Conservation (phyloP, 257 asterid species). For the Vinca minor region DNA sequence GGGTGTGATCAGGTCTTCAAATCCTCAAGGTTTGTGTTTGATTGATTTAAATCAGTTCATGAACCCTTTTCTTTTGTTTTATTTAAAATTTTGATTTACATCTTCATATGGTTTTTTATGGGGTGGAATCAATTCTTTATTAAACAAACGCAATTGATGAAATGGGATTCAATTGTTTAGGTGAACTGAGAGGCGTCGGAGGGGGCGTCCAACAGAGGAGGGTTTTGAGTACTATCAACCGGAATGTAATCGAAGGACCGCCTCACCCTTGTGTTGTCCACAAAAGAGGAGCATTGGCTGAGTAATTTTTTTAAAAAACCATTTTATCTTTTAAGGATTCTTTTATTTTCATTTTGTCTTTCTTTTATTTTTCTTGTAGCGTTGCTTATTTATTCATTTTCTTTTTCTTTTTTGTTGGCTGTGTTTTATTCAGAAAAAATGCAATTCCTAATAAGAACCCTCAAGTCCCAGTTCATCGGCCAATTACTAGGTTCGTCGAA, state of each 20-base stretch:
- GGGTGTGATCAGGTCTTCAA: slow-evolving; percentile 46
- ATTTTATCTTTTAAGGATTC: not conserved
- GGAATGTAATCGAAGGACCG: slow-evolving; percentile 50
- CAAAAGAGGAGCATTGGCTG: slow-evolving; percentile 50
- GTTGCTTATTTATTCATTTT: too few species aligned
- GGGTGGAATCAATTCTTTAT: slow-evolving; percentile 8
- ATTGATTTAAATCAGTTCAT: not conserved
- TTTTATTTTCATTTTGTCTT: not conserved
- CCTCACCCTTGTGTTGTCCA: slow-evolving; percentile 49
- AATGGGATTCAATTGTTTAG: slow-evolving; percentile 20
- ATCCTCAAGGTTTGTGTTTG: slow-evolving; percentile 36
- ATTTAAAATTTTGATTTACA: too few species aligned
- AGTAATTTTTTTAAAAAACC: slow-evolving; percentile 35
- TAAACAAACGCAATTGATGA: slow-evolving; percentile 1
- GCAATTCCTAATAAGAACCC: slow-evolving; percentile 31
- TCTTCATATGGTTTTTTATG: too few species aligned
- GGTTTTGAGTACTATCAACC: slow-evolving; percentile 60
- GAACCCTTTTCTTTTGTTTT: not conserved
- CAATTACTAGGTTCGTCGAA: slow-evolving; percentile 65
- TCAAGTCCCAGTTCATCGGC: slow-evolving; percentile 49
- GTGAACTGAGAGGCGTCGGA: slow-evolving; percentile 30
- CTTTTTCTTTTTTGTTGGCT: too few species aligned
- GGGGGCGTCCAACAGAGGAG: slow-evolving; percentile 47
- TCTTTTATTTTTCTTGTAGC: too few species aligned
- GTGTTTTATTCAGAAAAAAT: slow-evolving; percentile 40